Conservation (phyloP, 192 early-diverging fungal species). For the Coemansia sp. region DNA sequence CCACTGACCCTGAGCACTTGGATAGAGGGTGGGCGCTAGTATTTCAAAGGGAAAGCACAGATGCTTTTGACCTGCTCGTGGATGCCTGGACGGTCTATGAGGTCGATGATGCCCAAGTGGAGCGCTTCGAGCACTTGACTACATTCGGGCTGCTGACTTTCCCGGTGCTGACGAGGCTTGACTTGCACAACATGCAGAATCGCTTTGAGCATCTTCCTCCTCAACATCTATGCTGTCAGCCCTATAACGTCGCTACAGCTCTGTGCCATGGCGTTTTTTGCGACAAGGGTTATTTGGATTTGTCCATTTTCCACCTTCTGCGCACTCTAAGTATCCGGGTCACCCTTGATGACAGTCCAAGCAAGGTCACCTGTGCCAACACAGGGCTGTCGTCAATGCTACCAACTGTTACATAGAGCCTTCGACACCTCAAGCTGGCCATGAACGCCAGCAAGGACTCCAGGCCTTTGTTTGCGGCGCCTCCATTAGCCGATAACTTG, state of each 20-base stretch:
- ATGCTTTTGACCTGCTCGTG: no score
- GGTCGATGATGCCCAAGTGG: no score
- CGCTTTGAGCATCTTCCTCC: no score
- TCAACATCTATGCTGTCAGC: slow-evolving; percentile 7
- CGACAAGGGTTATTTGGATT: background rate
- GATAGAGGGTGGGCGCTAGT: no score
- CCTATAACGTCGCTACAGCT: slow-evolving; percentile 5
- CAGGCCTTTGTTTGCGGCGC: background rate
- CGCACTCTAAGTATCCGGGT: slow-evolving; percentile 6
- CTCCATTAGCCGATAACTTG: slow-evolving; percentile 9
- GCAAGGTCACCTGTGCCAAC: background rate
- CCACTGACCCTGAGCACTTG: no score
- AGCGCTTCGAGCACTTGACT: no score
- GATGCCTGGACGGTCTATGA: no score
- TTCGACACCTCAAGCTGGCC: slow-evolving; percentile 6
- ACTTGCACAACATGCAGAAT: no score
- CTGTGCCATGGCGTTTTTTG: slow-evolving; percentile 3
- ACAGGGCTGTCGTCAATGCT: background rate
- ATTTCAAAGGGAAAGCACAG: no score
- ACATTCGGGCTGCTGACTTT: no score
- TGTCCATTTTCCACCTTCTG: slow-evolving; percentile 2
- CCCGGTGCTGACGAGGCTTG: no score
- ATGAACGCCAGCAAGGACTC: background rate
- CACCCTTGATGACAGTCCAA: background rate
- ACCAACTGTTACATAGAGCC: background rate